These are phyloP conservation scores for Gastrodia elata DNA, from an alignment of 106 monocot species.

Conservation along the genomic window DNA sequence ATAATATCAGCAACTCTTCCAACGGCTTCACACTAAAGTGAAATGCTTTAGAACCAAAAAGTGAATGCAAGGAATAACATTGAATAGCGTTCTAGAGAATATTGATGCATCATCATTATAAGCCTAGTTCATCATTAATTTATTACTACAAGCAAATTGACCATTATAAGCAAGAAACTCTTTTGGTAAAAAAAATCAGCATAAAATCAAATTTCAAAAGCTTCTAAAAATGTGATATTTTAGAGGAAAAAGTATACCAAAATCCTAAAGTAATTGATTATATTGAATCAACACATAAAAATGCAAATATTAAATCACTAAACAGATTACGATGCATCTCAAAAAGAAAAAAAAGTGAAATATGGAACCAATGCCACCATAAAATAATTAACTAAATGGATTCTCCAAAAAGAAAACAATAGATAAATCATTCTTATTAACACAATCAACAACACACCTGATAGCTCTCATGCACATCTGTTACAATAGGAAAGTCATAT, in stretches of 20 bases:
- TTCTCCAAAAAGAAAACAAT: not conserved
- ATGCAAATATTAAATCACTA: no score
- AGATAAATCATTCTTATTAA: not conserved
- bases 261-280: no score
- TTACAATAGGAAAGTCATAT: conserved; percentile 85
- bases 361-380: not conserved
- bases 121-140: no score
- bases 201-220: no score
- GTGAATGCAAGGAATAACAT: not conserved
- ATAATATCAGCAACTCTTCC: conserved; percentile 92
- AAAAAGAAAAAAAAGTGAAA: no score
- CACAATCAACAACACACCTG: conserved; percentile 39
- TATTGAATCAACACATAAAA: no score
- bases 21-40: conserved; percentile 81
- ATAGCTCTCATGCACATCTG: conserved; percentile 86
- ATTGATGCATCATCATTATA: not conserved
- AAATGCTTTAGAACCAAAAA: conserved; percentile 4
- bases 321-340: no score
- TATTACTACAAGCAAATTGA: no score
- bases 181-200: no score
- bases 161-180: no score
- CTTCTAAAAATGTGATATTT: no score
- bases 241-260: no score
- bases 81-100: not conserved
- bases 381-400: not conserved